A percentile compares a stretch with the other conserved stretches of the same genome.
phyloP scores from a whole-genome alignment of 345 rosid species.

The Rhodomyrtus tomentosa region DNA sequence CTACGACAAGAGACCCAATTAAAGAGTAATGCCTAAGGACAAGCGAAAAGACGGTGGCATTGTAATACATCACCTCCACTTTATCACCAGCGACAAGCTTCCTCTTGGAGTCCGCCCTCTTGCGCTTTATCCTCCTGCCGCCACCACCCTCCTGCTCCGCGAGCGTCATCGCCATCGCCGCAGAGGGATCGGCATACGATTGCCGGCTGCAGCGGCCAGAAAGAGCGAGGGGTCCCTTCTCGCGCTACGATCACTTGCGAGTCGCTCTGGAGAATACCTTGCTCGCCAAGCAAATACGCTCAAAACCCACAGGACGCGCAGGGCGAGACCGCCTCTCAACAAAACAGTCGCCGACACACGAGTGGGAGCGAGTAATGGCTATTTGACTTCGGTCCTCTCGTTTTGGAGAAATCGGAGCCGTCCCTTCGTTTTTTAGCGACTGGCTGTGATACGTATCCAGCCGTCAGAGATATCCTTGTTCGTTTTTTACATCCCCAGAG shows the following conservation, averaged over 20 bases:
- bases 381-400: background rate
- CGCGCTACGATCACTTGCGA: background rate
- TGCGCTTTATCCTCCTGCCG: slow-evolving; percentile 3
- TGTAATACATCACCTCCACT: slow-evolving; percentile 16
- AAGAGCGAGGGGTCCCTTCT: background rate
- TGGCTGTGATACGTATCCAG: background rate
- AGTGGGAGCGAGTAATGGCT: background rate
- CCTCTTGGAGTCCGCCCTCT: background rate
- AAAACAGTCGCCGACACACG: background rate
- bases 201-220: background rate
- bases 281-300: background rate
- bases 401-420: background rate
- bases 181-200: background rate
- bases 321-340: background rate
- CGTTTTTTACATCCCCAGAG: background rate
- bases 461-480: background rate
- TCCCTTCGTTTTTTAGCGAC: background rate
- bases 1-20: background rate
- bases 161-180: background rate
- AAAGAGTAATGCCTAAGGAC: background rate
- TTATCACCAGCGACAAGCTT: slow-evolving; percentile 2
- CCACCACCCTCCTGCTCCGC: background rate
- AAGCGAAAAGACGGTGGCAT: background rate
- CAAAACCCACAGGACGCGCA: background rate
- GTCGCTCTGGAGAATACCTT: background rate